Evolutionary conservation across 495 filamentous ascomycete genomes (phyloP).

Genomic region (Xylaria sp.): DNA sequence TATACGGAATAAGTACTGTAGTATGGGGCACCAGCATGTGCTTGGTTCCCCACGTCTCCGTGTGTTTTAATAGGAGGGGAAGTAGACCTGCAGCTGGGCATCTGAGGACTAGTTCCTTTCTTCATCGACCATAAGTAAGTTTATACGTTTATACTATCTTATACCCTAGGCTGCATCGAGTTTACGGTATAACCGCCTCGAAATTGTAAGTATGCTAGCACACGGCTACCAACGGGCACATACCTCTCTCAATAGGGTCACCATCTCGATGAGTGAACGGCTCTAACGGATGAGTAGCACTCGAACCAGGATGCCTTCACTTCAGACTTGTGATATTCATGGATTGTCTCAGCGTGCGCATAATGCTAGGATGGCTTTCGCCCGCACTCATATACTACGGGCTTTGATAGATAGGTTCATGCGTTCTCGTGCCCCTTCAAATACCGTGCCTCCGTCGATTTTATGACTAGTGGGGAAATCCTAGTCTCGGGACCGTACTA

Average conservation of each 20-base stretch:
- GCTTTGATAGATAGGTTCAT: background rate
- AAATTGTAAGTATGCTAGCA: background rate
- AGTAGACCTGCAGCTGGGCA: background rate
- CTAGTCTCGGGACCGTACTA: background rate
- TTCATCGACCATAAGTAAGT: background rate
- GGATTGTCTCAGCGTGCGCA: background rate
- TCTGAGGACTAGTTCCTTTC: background rate
- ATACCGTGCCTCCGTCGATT: background rate
- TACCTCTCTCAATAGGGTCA: background rate
- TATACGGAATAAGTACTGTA: too few species aligned
- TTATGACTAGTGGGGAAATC: background rate
- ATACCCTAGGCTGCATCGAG: background rate
- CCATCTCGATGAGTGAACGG: background rate
- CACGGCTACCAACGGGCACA: background rate
- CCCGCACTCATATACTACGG: background rate
- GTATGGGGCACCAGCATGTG: background rate
- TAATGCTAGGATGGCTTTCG: background rate
- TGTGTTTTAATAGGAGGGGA: background rate
- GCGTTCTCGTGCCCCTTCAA: background rate
- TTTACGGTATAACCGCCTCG: background rate
- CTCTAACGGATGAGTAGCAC: background rate
- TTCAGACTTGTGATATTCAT: background rate
- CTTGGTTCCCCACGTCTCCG: background rate
- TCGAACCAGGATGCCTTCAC: background rate
- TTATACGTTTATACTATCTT: background rate